Evolutionary conservation across 1,284 basidiomycete genomes (phyloP).

Genomic region (Cutaneotrichosporon sp.): DNA sequence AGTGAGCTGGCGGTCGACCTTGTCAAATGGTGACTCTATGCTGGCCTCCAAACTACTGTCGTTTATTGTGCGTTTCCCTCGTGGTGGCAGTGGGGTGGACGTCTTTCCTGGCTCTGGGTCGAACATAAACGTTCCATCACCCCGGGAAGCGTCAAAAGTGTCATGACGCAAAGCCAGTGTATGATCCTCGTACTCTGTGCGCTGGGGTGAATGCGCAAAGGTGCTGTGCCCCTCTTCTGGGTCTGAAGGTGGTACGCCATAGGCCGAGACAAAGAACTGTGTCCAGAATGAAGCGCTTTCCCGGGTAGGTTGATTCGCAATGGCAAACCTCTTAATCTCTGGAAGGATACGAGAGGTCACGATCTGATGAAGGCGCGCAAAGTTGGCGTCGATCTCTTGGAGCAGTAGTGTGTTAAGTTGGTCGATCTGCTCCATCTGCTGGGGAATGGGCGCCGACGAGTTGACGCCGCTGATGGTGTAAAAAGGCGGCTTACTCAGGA

Average conservation of each 20-base stretch:
- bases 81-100: slow-evolving; percentile 36
- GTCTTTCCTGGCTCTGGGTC: slow-evolving; percentile 24
- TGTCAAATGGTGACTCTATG: slow-evolving; percentile 68
- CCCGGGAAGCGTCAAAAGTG: slow-evolving; percentile 8
- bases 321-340: slow-evolving; percentile 79
- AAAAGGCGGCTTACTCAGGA: slow-evolving; percentile 41
- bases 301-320: slow-evolving; percentile 76
- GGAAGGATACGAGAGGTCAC: slow-evolving; percentile 76
- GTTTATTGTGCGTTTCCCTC: slow-evolving; percentile 30
- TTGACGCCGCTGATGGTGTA: slow-evolving; percentile 65
- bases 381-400: slow-evolving; percentile 89
- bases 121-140: slow-evolving; percentile 29
- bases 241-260: slow-evolving; percentile 9
- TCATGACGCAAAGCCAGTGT: slow-evolving; percentile 26
- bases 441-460: slow-evolving; percentile 65
- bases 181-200: slow-evolving; percentile 32
- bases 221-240: slow-evolving; percentile 6
- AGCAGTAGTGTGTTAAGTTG: slow-evolving; percentile 77
- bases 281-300: slow-evolving; percentile 95
- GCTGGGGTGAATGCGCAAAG: neutral
- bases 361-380: slow-evolving; percentile 82
- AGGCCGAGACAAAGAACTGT: slow-evolving; percentile 70
- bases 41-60: slow-evolving; percentile 59
- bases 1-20: slow-evolving; percentile 63
- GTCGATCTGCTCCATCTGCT: slow-evolving; percentile 80